Percentiles rank a stretch among this genome's conserved stretches.
These are phyloP conservation scores for Penicillium sp. DNA, from an alignment of 2,329 filamentous ascomycete species.

Conservation along the genomic window DNA sequence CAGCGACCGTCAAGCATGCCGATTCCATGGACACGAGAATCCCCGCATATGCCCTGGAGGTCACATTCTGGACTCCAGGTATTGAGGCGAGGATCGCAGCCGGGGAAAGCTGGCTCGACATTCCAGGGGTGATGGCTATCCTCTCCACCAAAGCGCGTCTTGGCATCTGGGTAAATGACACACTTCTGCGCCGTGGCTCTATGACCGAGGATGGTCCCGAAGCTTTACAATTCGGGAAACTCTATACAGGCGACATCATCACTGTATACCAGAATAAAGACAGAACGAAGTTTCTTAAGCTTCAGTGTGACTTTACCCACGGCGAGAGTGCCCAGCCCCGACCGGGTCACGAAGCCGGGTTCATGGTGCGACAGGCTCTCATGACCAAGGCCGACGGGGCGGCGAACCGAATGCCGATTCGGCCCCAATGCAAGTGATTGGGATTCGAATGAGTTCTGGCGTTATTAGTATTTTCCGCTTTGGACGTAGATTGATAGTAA, in stretches of 20 bases:
- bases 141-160: conserved; percentile 70
- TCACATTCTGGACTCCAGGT: conserved; percentile 63
- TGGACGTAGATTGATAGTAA: conserved; percentile 15
- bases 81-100: conserved; percentile 53
- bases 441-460: conserved; percentile 5
- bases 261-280: conserved; percentile 54
- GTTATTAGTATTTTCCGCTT: conserved; percentile 7
- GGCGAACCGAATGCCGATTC: conserved; percentile 22
- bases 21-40: conserved; percentile 59
- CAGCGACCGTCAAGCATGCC: conserved; percentile 61
- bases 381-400: conserved; percentile 23
- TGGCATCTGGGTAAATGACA: conserved; percentile 69
- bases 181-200: conserved; percentile 50
- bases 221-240: conserved; percentile 51
- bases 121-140: conserved; percentile 55
- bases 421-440: conserved; percentile 3
- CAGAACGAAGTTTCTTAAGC: conserved; percentile 33
- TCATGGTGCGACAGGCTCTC: conserved; percentile 34
- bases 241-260: conserved; percentile 70
- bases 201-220: conserved; percentile 47
- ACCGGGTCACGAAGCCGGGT: conserved; percentile 36
- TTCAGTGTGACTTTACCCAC: conserved; percentile 41
- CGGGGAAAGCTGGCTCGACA: conserved; percentile 48
- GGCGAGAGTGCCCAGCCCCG: conserved; percentile 37
- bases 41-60: conserved; percentile 70